Percentiles rank a stretch among this genome's conserved stretches.
Conservation (phyloP, 768 basidiomycete genomes). For the Lyophyllum atratum region DNA sequence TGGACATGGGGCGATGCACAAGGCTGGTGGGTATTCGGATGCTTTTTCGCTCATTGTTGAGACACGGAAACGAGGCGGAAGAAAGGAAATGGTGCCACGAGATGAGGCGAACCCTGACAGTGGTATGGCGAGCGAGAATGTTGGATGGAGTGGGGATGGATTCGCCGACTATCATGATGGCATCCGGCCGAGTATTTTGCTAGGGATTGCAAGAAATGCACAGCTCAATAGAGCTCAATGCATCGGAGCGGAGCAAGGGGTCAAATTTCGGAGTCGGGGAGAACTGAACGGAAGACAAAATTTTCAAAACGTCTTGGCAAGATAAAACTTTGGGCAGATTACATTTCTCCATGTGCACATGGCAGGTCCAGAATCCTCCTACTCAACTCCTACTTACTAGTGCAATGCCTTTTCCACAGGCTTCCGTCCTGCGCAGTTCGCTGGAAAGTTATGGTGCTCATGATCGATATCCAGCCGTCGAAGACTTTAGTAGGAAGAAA, state of each 20-base stretch:
- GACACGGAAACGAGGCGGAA: not conserved
- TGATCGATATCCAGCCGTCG: too few relatives aligned
- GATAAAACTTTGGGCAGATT: too few relatives aligned
- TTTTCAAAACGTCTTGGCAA: not conserved
- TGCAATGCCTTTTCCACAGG: too few relatives aligned
- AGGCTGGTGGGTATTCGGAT: not conserved
- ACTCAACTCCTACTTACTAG: too few relatives aligned
- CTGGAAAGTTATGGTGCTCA: too few relatives aligned
- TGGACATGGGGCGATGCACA: not conserved
- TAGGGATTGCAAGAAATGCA: too few relatives aligned
- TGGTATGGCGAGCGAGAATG: not conserved
- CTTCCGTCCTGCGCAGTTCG: too few relatives aligned
- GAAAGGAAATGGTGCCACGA: not conserved
- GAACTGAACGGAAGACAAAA: not conserved
- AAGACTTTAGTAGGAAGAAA: too few relatives aligned
- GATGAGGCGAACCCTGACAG: not conserved
- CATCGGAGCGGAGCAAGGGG: too few relatives aligned
- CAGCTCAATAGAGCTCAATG: too few relatives aligned
- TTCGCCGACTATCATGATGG: not conserved
- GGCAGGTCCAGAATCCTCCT: not conserved
- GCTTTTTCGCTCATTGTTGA: not conserved
- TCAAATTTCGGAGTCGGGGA: not conserved
- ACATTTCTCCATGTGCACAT: not conserved
- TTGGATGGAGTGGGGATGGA: not conserved
- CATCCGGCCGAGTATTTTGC: too few relatives aligned